Conservation (phyloP, 2,329 filamentous ascomycete species). For the Scleromitrula shiraiana region DNA sequence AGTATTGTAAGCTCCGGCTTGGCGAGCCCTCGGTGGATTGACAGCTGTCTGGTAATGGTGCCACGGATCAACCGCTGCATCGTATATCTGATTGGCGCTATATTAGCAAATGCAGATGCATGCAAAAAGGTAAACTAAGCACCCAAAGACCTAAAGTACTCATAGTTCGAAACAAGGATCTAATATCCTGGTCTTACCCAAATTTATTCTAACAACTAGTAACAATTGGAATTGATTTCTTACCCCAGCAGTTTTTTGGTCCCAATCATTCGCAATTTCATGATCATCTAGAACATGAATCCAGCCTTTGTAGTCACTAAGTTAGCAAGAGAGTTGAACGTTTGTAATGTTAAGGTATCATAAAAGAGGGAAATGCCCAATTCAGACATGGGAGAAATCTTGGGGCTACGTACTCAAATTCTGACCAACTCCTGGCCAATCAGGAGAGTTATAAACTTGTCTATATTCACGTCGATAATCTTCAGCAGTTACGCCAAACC, state of each 20-base stretch:
- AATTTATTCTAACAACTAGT: too few species aligned
- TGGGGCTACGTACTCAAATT: slow-evolving; percentile 53
- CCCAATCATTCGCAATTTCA: slow-evolving; percentile 94
- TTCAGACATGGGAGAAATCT: not conserved
- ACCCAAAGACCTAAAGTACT: not conserved
- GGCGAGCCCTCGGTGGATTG: slow-evolving; percentile 67
- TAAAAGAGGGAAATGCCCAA: too few species aligned
- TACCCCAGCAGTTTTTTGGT: slow-evolving; percentile 69
- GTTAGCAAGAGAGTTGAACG: slow-evolving; percentile 4
- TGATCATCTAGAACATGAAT: slow-evolving; percentile 96
- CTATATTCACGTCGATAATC: slow-evolving; percentile 89
- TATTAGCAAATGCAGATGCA: not conserved
- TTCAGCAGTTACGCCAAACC: slow-evolving; percentile 62
- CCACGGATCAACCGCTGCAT: slow-evolving; percentile 49
- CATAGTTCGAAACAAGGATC: too few species aligned
- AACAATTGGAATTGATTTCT: too few species aligned
- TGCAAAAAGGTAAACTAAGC: not conserved
- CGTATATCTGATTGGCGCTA: slow-evolving; percentile 28
- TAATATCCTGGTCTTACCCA: too few species aligned
- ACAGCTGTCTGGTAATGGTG: slow-evolving; percentile 74
- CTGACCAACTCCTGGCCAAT: slow-evolving; percentile 69
- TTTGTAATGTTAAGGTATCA: too few species aligned
- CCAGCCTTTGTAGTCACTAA: slow-evolving; percentile 43
- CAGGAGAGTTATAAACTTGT: slow-evolving; percentile 90
- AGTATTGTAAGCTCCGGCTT: slow-evolving; percentile 35